Conservation (phyloP, 2,329 filamentous ascomycete species). For the Stachybotrys chartarum region DNA sequence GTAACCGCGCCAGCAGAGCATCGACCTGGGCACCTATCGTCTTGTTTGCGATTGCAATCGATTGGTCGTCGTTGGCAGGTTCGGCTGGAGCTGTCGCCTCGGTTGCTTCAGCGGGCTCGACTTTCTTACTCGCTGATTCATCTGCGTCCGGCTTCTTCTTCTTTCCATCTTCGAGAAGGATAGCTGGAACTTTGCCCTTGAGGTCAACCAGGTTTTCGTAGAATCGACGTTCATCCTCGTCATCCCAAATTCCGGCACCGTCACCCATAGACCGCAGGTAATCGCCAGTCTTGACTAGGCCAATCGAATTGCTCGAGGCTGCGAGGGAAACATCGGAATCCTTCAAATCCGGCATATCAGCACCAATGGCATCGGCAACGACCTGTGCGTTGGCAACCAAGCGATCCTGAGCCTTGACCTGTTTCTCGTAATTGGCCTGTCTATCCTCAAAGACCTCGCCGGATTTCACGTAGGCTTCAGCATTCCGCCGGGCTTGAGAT, state of each 20-base stretch:
- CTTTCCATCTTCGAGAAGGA: slow-evolving; percentile 87
- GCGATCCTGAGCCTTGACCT: slow-evolving; percentile 85
- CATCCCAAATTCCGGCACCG: slow-evolving; percentile 94
- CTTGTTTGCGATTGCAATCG: slow-evolving; percentile 93
- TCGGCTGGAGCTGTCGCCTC: slow-evolving; percentile 44
- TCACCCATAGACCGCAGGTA: slow-evolving; percentile 87
- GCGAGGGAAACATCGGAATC: slow-evolving; percentile 68
- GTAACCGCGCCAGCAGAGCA: slow-evolving; percentile 77
- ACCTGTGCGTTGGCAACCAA: slow-evolving; percentile 85
- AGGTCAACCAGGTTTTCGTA: slow-evolving; percentile 96
- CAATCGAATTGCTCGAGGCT: slow-evolving; percentile 69
- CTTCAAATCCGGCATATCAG: slow-evolving; percentile 89
- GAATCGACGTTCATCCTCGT: slow-evolving; percentile 94
- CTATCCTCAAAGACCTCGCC: slow-evolving; percentile 97
- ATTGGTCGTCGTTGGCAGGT: slow-evolving; percentile 67
- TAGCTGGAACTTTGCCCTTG: slow-evolving; percentile 90
- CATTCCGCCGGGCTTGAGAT: slow-evolving; percentile 85
- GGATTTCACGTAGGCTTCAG: slow-evolving; percentile 96
- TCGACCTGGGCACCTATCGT: slow-evolving; percentile 97
- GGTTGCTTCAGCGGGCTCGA: slow-evolving; percentile 44
- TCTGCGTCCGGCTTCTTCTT: slow-evolving; percentile 84
- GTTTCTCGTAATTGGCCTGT: slow-evolving; percentile 91
- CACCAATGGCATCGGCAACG: slow-evolving; percentile 78
- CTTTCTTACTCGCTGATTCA: slow-evolving; percentile 74
- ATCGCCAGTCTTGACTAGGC: slow-evolving; percentile 87